A percentile compares a stretch with the other conserved stretches of the same genome.
phyloP scores from a whole-genome alignment of 257 asterid genomes.

The Solanum pennellii region DNA sequence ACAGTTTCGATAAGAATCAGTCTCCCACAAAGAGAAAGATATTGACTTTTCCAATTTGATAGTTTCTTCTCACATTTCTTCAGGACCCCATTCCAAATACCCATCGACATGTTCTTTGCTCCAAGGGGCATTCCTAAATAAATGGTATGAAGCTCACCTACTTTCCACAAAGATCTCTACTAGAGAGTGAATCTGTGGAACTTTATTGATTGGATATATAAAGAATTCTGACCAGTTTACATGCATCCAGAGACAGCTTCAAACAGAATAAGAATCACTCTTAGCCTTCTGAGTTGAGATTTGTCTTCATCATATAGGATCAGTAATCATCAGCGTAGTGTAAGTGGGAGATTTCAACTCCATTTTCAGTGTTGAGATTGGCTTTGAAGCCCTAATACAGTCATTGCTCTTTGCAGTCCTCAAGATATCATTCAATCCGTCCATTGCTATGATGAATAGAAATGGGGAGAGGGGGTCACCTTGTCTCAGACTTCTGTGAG shows the following conservation, averaged over 20 bases:
- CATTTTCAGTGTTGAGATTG: not conserved
- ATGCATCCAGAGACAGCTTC: not conserved
- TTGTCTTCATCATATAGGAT: too few species aligned
- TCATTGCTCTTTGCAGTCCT: not conserved
- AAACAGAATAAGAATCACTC: too few species aligned
- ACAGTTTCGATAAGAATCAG: not conserved
- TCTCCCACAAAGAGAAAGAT: not conserved
- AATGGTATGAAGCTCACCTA: not conserved
- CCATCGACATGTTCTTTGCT: not conserved
- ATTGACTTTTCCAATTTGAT: not conserved
- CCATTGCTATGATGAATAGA: not conserved
- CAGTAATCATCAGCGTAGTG: too few species aligned
- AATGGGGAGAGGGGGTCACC: not conserved
- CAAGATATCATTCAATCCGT: not conserved
- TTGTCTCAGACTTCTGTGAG: not conserved
- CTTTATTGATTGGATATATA: not conserved
- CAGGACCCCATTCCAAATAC: not conserved
- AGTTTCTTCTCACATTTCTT: not conserved
- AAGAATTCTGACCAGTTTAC: too few species aligned
- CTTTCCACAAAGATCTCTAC: not conserved
- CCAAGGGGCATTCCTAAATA: not conserved
- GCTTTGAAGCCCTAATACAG: not conserved
- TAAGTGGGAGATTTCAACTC: not conserved
- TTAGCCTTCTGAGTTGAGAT: too few species aligned
- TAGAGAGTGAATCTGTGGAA: too few species aligned